A percentile compares a stretch with the other conserved stretches of the same genome.
These are phyloP conservation scores for Kwoniella newhampshirensis DNA, from an alignment of 768 basidiomycete species.

Conservation along the genomic window DNA sequence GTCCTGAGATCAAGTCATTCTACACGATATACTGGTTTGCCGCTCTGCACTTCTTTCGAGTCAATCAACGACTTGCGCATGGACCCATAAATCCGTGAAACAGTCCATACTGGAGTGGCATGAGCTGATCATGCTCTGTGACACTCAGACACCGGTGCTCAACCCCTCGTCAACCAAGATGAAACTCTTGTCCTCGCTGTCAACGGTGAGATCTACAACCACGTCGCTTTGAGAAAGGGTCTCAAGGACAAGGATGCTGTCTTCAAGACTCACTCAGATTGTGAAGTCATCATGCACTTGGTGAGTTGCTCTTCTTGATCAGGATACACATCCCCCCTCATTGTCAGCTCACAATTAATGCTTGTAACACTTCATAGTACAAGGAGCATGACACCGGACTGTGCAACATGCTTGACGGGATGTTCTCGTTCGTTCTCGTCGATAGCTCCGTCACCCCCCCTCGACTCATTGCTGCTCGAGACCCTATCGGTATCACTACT, in stretches of 20 bases:
- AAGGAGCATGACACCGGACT: slow-evolving; percentile 72
- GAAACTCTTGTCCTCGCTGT: slow-evolving; percentile 81
- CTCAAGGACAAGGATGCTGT: slow-evolving; percentile 63
- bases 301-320: slow-evolving; percentile 56
- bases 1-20: slow-evolving; percentile 25
- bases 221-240: slow-evolving; percentile 70
- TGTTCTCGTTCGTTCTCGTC: slow-evolving; percentile 96
- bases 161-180: slow-evolving; percentile 85
- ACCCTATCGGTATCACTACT: slow-evolving; percentile 98
- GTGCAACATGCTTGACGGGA: slow-evolving; percentile 83
- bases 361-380: slow-evolving; percentile 63
- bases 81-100: no score
- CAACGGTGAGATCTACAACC: slow-evolving; percentile 99
- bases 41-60: no score
- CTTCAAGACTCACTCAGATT: slow-evolving; percentile 97
- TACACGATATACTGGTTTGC: no score
- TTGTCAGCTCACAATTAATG: neutral
- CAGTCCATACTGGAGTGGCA: neutral
- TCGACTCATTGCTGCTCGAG: slow-evolving; percentile 90
- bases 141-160: slow-evolving; percentile 83
- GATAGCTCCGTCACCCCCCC: slow-evolving; percentile 88
- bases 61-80: no score
- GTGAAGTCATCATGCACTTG: slow-evolving; percentile 92
- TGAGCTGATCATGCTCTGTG: neutral
- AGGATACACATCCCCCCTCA: no score